phyloP scores from a whole-genome alignment of 129 eudicot species.

The Flaveria brownii region DNA sequence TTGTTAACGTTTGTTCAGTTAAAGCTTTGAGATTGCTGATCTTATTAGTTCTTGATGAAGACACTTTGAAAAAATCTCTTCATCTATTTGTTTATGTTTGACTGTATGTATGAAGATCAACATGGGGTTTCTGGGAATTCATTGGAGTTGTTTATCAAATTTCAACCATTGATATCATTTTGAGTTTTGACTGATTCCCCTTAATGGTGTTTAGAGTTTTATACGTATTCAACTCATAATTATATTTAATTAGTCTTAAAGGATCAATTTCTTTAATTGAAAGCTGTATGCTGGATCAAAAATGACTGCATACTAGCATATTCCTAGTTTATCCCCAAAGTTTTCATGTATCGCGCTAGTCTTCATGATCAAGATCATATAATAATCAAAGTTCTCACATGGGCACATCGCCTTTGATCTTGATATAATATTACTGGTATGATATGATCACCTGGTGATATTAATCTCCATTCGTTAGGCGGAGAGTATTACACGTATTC shows the following conservation, averaged over 20 bases:
- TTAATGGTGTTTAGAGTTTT: too few species aligned
- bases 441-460: constrained; percentile 25
- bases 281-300: constrained; percentile 18
- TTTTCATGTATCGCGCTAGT: background rate
- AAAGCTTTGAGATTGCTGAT: background rate
- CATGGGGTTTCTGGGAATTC: too few species aligned
- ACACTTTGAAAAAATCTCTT: background rate
- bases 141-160: too few species aligned
- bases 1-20: too few species aligned
- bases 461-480: constrained; percentile 11
- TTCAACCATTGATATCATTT: too few species aligned
- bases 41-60: background rate
- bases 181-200: too few species aligned
- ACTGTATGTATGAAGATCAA: background rate
- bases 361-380: constrained; percentile 22
- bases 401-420: constrained; percentile 19
- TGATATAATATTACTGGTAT: constrained; percentile 26
- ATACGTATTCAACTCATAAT: too few species aligned
- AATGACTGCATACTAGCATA: constrained; percentile 16
- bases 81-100: background rate
- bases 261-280: too few species aligned
- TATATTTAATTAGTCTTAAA: too few species aligned
- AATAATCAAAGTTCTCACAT: constrained; percentile 1
- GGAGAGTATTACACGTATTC: constrained; percentile 12
- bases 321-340: too few species aligned